Base-by-base conservation (phyloP, 1,284 basidiomycete genomes). In the Heliocybe sulcata region DNA sequence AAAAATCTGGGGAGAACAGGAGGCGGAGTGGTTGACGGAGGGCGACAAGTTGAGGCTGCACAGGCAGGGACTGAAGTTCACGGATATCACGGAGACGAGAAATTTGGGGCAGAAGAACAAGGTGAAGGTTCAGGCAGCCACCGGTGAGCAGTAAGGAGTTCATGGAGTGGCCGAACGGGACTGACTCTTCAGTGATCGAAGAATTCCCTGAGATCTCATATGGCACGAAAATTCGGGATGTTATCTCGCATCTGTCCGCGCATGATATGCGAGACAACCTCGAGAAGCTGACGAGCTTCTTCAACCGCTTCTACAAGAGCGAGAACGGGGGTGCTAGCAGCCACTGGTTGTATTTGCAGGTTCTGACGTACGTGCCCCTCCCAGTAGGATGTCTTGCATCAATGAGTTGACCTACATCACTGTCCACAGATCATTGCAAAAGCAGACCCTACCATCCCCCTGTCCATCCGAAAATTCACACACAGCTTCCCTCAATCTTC, bases 291-390 rank as follows among this genome's bases (percentile, higher is more conserved):
- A 81, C 86, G 8, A 82, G 80, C 65, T 91, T 89, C 74, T 74
- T 78, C 23, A 90, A 33, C 26, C 35, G 38, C 6, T 35, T 53
- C 19, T 26, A 33, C 47, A 26, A 22, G 22, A 27, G 20, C 26
- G 63, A 92, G 80, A 90, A 86, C 9, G 97, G 96, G 20, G 80
- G 64, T 61, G 67, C 87, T 65, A 90, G 89, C 62, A 93, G 97
- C 67, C 69, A 80, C 57, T 99, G 94, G 94, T 77, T 98, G 52
- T 71, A 90, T 59, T 74, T 75, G 49, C 87, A 79, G 64, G 82
- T 97, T 61, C 65, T 74, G 27, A 91, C 77, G 88, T 89, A 63
- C 61, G 69, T 57, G 35, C 85, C 85, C 26, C 11, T 29, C 11
- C 31, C 50, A 12, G 14, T 31, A 25, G 14, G 50, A 12, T 12